Conservation (phyloP, 2,329 filamentous ascomycete genomes). For the Aspergillus sp. region DNA sequence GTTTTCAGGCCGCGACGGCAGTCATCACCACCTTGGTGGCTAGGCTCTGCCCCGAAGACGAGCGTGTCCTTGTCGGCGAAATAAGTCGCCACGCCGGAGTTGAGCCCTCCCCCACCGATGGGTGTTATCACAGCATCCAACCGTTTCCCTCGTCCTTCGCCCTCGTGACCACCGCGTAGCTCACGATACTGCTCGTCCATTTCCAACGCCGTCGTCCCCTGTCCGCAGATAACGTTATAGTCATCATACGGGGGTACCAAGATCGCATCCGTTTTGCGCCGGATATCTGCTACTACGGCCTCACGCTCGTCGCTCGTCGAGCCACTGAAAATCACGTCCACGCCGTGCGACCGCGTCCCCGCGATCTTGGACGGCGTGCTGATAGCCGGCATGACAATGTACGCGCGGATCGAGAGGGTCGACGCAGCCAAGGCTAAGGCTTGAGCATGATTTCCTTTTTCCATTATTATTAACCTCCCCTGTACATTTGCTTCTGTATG, state of each 20-base stretch:
- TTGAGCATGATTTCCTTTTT: constrained; percentile 82
- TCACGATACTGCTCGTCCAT: constrained; percentile 63
- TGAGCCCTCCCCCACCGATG: constrained; percentile 80
- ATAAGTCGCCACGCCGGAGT: constrained; percentile 72
- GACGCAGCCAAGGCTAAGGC: constrained; percentile 78
- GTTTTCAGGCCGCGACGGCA: constrained; percentile 60
- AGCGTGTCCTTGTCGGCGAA: constrained; percentile 58
- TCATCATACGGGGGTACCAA: constrained; percentile 89
- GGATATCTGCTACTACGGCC: constrained; percentile 61
- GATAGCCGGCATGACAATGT: constrained; percentile 90
- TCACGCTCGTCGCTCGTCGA: constrained; percentile 74
- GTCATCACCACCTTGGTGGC: constrained; percentile 76
- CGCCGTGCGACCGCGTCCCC: constrained; percentile 69
- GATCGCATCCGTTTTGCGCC: constrained; percentile 63
- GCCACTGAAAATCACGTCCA: constrained; percentile 71
- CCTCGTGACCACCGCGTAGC: constrained; percentile 31
- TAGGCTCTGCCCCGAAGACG: constrained; percentile 84
- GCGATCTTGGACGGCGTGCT: constrained; percentile 79
- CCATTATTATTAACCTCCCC: not conserved
- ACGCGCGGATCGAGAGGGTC: constrained; percentile 63
- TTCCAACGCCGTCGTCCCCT: constrained; percentile 84
- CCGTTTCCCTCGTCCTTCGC: constrained; percentile 6
- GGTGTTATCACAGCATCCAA: constrained; percentile 71
- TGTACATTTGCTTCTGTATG: not conserved
- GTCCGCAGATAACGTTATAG: constrained; percentile 81